A percentile compares a stretch with the other conserved stretches of the same genome.
phyloP scores from a whole-genome alignment of 31 red algal genomes.

The Porphyra umbilicalis region DNA sequence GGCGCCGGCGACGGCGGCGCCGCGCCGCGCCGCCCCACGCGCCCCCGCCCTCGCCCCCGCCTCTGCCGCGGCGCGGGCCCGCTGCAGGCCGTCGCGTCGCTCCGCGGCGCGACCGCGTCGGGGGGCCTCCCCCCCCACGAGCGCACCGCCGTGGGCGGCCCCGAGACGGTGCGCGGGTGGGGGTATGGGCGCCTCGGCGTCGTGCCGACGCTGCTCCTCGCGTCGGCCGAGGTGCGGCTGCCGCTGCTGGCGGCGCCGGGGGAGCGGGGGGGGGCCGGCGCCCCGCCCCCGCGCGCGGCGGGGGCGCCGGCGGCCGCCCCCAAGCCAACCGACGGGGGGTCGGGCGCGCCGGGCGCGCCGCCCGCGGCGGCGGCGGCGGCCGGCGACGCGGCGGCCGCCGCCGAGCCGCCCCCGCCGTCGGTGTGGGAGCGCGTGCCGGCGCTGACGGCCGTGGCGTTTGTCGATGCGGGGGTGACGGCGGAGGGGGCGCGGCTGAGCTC shows the following conservation, averaged over 20 bases:
- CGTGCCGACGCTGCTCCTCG: not conserved
- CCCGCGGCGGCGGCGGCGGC: not conserved
- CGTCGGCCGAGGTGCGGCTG: not conserved
- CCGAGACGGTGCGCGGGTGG: not conserved
- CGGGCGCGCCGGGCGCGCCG: not conserved
- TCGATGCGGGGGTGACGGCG: not conserved
- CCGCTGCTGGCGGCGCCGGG: not conserved
- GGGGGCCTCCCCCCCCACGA: not conserved
- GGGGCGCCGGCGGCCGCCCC: no score
- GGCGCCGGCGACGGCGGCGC: not conserved
- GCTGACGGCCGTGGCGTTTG: not conserved
- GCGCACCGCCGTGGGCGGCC: not conserved
- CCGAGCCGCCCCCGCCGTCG: not conserved
- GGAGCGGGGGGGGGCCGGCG: not conserved
- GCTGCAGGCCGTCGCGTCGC: not conserved
- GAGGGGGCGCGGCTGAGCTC: not conserved
- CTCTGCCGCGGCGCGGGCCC: no score
- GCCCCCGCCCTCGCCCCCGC: no score
- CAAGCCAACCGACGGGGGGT: not conserved
- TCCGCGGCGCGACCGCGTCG: not conserved
- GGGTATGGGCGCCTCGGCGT: not conserved
- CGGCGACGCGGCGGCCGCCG: not conserved
- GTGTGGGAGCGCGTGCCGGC: not conserved
- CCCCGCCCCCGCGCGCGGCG: not conserved
- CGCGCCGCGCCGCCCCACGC: not conserved